A percentile compares a stretch with the other conserved stretches of the same genome.
phyloP scores from a whole-genome alignment of 805 yeast genomes.

The Pichia cabralensis region DNA sequence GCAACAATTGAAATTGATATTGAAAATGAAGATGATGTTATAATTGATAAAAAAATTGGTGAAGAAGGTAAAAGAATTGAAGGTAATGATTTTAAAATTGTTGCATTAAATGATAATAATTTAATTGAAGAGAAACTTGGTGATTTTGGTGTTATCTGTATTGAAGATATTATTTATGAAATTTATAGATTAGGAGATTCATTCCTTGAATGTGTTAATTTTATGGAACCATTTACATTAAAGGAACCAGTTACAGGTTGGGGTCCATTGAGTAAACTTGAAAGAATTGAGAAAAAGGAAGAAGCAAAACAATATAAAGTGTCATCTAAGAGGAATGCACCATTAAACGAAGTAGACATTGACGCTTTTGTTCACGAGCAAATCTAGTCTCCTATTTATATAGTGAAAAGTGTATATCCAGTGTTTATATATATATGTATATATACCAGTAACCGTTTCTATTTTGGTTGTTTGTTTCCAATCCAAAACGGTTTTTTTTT shows the following conservation, averaged over 20 bases:
- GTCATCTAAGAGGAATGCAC: constrained; percentile 55
- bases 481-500: too few species aligned
- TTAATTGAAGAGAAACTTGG: constrained; percentile 64
- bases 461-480: too few species aligned
- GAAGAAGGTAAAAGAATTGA: constrained; percentile 10
- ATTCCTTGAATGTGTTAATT: constrained; percentile 49
- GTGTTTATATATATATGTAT: too few species aligned
- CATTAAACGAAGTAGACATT: constrained; percentile 62
- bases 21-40: constrained; percentile 12
- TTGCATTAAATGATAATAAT: constrained; percentile 62
- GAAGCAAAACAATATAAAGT: constrained; percentile 36
- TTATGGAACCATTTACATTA: constrained; percentile 62
- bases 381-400: constrained; percentile 24
- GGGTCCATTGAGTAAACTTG: constrained; percentile 62
- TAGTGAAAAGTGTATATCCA: too few species aligned
- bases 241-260: constrained; percentile 65
- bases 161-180: constrained; percentile 73
- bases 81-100: constrained; percentile 18
- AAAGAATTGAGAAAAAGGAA: constrained; percentile 47
- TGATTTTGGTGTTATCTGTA: constrained; percentile 63
- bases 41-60: constrained; percentile 12
- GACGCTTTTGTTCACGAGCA: constrained; percentile 59
- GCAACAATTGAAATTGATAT: constrained; percentile 38
- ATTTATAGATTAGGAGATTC: constrained; percentile 51
- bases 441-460: too few species aligned